Evolutionary conservation across 1,139 yeast species (phyloP), one percentile per base, ranked within the genome.

Genomic region (Casaregolazyma lundiana): DNA sequence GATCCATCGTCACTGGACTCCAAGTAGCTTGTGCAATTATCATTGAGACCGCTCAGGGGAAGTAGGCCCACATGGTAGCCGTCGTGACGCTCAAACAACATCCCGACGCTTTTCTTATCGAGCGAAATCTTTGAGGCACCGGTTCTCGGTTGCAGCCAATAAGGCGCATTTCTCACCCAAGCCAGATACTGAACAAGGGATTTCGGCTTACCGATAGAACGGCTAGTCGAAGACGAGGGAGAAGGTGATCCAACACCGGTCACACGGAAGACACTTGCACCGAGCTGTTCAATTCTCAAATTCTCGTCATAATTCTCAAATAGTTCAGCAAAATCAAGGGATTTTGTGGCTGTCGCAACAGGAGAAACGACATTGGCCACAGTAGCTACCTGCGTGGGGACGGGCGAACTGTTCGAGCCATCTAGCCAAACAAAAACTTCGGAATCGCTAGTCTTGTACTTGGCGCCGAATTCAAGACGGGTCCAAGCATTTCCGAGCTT

Each of bases 31-130:
- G 59, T 51, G 32, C 53, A 48, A 38, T 41, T 34, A 37, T 51
- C 53, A 17, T 38, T 11, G 17, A 41, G 34, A 3, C 56, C 61
- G 4, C 60, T 50, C n/a, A 50, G 29, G 5, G 62, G 59, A 24
- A 58, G 26, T 6, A 60, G 42, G 2, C 52, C 59, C 4, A 60
- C 60, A 45, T 59, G 54, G 20, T 35, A 24, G 4, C 60, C 63
- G 45, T 60, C 62, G 2, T 32, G 35, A 9, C 61, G 51, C 35
- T 51, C 54, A 35, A 51, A 52, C 17, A 54, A 40, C 2, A 54
- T 21, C 41, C 53, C 43, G 18, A 52, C 53, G 6, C 41, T 45
- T 19, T 43, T 24, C 1, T 35, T 40, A 17, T 43, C 47, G 3
- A 46, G 30, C 22, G 35, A 37, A 40, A 21, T 18, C 24, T 16